Percentiles rank a stretch among this genome's conserved stretches.
phyloP scores from a whole-genome alignment of 495 filamentous ascomycete genomes.

The Aspergillus olivimuriae region DNA sequence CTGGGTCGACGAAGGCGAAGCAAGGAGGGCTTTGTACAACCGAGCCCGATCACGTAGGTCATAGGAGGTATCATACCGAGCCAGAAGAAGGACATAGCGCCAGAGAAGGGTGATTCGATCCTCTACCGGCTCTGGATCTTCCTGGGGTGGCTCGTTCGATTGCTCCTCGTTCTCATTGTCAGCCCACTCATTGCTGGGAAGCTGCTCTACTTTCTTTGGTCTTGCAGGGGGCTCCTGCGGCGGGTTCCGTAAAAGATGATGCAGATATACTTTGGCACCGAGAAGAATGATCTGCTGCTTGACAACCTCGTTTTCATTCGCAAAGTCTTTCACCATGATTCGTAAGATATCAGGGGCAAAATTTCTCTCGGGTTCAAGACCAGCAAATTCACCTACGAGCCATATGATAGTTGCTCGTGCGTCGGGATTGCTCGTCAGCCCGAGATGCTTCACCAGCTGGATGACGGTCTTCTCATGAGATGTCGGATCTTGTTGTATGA shows the following conservation, averaged over 20 bases:
- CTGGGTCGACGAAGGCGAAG: conserved; percentile 66
- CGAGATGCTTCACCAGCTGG: conserved; percentile 84
- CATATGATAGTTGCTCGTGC: conserved; percentile 92
- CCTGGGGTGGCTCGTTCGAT: conserved; percentile 23
- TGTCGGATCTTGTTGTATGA: conserved; percentile 84
- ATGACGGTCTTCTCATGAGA: conserved; percentile 77
- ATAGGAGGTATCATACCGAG: conserved; percentile 89
- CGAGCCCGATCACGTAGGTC: conserved; percentile 87
- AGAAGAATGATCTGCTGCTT: conserved; percentile 89
- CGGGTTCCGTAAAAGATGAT: conserved; percentile 63
- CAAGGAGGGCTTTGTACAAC: conserved; percentile 77
- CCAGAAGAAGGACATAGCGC: conserved; percentile 76
- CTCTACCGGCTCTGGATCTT: conserved; percentile 24
- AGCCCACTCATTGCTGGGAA: conserved; percentile 33
- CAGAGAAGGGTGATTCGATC: conserved; percentile 70
- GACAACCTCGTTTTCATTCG: conserved; percentile 73
- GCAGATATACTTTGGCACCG: conserved; percentile 90
- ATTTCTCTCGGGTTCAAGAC: conserved; percentile 68
- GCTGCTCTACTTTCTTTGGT: conserved; percentile 14
- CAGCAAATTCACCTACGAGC: conserved; percentile 93
- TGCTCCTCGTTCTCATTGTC: conserved; percentile 33
- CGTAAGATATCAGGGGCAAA: conserved; percentile 90
- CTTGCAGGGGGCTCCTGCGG: conserved; percentile 15
- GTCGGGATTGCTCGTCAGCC: conserved; percentile 72
- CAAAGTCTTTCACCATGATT: conserved; percentile 79